phyloP scores from a whole-genome alignment of 495 filamentous ascomycete species.

The Glarea lozoyensis region DNA sequence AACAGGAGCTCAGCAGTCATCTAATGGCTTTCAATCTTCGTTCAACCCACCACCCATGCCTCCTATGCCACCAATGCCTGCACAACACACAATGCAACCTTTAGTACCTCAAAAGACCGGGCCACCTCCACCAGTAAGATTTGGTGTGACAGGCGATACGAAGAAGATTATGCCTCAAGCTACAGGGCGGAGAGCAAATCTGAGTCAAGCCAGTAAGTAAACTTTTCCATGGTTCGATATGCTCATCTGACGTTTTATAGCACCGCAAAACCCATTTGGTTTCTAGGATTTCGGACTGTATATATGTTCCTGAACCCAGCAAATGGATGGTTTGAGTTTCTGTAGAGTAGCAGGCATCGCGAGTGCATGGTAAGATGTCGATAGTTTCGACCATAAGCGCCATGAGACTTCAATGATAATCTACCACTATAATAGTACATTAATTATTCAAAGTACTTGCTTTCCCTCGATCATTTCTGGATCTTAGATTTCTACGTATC shows the following conservation, averaged over 20 bases:
- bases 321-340: too few species aligned
- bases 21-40: conserved; percentile 44
- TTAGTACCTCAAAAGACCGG: conserved; percentile 86
- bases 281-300: too few species aligned
- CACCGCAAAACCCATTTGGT: conserved; percentile 86
- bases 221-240: conserved; percentile 10
- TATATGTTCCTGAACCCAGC: too few species aligned
- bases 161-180: conserved; percentile 82
- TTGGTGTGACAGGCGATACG: conserved; percentile 61
- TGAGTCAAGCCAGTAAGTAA: conserved; percentile 91
- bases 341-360: too few species aligned
- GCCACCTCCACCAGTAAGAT: conserved; percentile 81
- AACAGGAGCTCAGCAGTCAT: conserved; percentile 34
- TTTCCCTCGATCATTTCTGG: too few species aligned
- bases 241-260: conserved; percentile 32
- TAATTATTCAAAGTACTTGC: too few species aligned
- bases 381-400: too few species aligned
- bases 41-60: conserved; percentile 34
- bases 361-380: too few species aligned
- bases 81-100: conserved; percentile 44
- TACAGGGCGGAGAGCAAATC: conserved; percentile 82
- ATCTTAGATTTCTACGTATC: too few species aligned
- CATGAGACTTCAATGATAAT: too few species aligned
- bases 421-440: too few species aligned
- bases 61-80: conserved; percentile 35